Percentiles rank a stretch among this genome's conserved stretches.
Evolutionary conservation across 2,329 filamentous ascomycete genomes (phyloP).

Genomic region (Aspergillus carbonarius): DNA sequence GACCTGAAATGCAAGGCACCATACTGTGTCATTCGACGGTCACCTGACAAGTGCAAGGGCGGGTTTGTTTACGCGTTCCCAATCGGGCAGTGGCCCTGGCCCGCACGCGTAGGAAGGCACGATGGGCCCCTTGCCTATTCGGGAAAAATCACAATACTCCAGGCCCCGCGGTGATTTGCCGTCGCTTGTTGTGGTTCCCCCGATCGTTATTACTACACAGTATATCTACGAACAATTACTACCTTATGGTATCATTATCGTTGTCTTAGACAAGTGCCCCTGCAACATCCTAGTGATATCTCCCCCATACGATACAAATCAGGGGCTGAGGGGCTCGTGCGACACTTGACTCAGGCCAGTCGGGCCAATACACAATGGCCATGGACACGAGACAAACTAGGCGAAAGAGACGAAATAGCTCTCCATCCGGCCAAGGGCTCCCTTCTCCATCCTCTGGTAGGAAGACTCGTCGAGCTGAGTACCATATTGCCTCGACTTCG

Average conservation of each 20-base stretch:
- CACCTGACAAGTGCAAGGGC: conserved; percentile 17
- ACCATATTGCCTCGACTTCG: background rate
- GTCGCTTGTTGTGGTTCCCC: background rate
- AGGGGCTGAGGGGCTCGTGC: background rate
- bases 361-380: conserved; percentile 1
- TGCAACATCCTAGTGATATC: background rate
- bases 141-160: conserved; percentile 11
- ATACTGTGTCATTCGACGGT: background rate
- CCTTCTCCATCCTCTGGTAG: conserved; percentile 5
- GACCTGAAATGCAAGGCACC: conserved; percentile 9
- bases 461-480: conserved; percentile 2
- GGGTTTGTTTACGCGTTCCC: conserved; percentile 22
- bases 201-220: background rate
- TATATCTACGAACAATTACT: background rate
- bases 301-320: background rate
- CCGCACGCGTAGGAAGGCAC: conserved; percentile 19
- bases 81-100: conserved; percentile 14
- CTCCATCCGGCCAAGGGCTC: conserved; percentile 9
- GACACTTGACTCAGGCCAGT: background rate
- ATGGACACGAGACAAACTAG: conserved; percentile 29
- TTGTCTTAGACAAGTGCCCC: background rate
- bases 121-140: conserved; percentile 8
- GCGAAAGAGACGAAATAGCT: conserved; percentile 29
- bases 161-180: background rate
- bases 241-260: background rate